Evolutionary conservation across 2,329 filamentous ascomycete species (phyloP), one percentile per base, ranked within the genome.

Genomic region (Leptographium wingfieldii): DNA sequence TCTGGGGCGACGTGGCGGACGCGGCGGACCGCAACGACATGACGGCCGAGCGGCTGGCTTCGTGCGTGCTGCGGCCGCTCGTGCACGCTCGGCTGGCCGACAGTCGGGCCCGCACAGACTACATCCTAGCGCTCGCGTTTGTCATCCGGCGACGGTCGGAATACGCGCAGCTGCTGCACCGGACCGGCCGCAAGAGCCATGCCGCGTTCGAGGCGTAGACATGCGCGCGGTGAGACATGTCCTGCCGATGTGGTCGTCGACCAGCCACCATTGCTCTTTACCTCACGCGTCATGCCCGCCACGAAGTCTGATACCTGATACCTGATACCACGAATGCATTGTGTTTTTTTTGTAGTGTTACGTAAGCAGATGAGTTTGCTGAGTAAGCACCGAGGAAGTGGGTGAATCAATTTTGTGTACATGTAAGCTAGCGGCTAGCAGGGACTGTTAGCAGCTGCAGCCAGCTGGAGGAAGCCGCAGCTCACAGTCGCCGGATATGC

Each of bases 21-120:
- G 69, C 69, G 0, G 71, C 70, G 12, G 71, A 74, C 27, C 59
- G 59, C 55, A 76, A 76, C 62, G 71, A 73, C 51, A 76, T 76
- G 74, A 74, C 73, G 57, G 73, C 74, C 5, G 75, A 76, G 67
- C 66, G 73, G 31, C 68, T 76, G 7, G 73, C 75, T 0, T 68
- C 66, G 19, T 66, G 71, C 11, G 63, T 75, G 5, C 63, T 76
- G 61, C 72, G 71, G 55, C 72, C 74, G 10, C 67, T 76, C 22
- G 71, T 75, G 71, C 74, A 76, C 49, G 61, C 69, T 5, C 64
- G 25, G 27, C 22, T 53, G 16, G 56, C 48, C 33, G 35, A 29
- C 5, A 31, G 48, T 16, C 11, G 25, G 1, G n/a, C 10, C 22
- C 48, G 22, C 46, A 74, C 73, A 1, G 74, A 76, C 61, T 73